Evolutionary conservation across 139 green algal genomes (phyloP).

Genomic region (Gonium pectorale): DNA sequence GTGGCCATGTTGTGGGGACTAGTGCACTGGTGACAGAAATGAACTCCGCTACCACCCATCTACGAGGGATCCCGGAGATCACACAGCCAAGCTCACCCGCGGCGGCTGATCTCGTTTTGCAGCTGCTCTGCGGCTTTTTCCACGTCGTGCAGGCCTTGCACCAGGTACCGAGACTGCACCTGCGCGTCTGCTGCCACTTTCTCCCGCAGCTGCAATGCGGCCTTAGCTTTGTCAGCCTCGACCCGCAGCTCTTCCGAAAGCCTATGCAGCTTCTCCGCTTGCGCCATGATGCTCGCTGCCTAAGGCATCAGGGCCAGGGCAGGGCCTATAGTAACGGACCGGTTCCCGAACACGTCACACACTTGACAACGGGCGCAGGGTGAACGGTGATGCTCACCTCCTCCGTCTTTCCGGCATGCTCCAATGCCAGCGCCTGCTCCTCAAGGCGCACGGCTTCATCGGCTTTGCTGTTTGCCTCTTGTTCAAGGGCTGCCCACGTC

Average conservation of each 20-base stretch:
- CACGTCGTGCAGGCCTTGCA: conserved; percentile 31
- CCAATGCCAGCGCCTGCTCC: conserved; percentile 24
- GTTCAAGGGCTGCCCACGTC: neutral
- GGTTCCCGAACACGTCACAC: too few relatives aligned
- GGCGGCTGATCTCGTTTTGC: neutral
- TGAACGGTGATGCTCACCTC: too few relatives aligned
- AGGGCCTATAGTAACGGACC: too few relatives aligned
- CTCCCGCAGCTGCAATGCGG: neutral
- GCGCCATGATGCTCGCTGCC: conserved; percentile 26
- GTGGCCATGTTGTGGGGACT: too few relatives aligned
- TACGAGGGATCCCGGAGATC: too few relatives aligned
- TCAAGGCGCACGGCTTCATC: conserved; percentile 36
- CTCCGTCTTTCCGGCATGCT: neutral
- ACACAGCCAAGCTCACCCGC: too few relatives aligned
- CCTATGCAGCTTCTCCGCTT: conserved; percentile 13
- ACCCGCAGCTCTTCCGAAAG: conserved; percentile 16
- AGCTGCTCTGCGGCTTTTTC: conserved; percentile 12
- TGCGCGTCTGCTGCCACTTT: neutral
- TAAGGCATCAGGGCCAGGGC: too few relatives aligned
- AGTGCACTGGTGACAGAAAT: too few relatives aligned
- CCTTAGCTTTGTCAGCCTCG: conserved; percentile 19
- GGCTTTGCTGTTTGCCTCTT: conserved; percentile 1
- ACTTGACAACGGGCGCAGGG: too few relatives aligned
- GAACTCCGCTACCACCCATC: too few relatives aligned
- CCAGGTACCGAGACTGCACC: conserved; percentile 8